Evolutionary conservation across 2,329 filamentous ascomycete species (phyloP), one percentile per base, ranked within the genome.

Genomic region (Talaromyces verruculosus): DNA sequence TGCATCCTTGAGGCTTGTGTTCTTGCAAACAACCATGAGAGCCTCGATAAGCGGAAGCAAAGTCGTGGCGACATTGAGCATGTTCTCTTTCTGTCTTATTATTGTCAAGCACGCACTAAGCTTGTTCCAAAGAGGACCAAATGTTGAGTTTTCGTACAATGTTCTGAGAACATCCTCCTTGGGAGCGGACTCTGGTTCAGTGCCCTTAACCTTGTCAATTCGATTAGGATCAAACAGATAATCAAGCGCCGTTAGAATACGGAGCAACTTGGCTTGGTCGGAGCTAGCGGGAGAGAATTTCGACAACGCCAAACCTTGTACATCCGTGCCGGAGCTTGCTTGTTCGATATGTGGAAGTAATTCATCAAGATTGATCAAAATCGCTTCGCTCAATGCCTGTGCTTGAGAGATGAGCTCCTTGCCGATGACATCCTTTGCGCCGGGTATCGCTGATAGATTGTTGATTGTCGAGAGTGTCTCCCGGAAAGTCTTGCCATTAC

Each of bases 21-120:
- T 98, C 83, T 98, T 99, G 85, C 96, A 99, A 33, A 99, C 93
- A 63, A 99, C 95, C 95, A 99, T 99, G 68, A 99, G 84, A 5
- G 93, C 92, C 78, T 99, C 95, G 68, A 99, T 97, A 35, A 99
- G 83, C 35, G 95, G 95, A 41, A 98, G 83, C 30, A 99, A 85
- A 69, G 98, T 98, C 0, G 94, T 98, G 35, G 95, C 96, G 65
- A 99, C 93, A 73, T 96, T 97, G 74, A 98, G 88, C 89, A 98
- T 95, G 75, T 92, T 96, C 76, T 96, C 93, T 65, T 93, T 91
- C 77, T 96, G 88, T 61, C 92, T 91, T 71, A 99, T 97, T 8
- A 92, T 90, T 65, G 87, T 88, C 64, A 99, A 84, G 75, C 94
- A 98, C 43, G 91, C 88, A 76, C 95, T 97, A 57, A 99, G 83